Evolutionary conservation across 495 filamentous ascomycete species (phyloP).

Genomic region (Penicillium paradoxum): DNA sequence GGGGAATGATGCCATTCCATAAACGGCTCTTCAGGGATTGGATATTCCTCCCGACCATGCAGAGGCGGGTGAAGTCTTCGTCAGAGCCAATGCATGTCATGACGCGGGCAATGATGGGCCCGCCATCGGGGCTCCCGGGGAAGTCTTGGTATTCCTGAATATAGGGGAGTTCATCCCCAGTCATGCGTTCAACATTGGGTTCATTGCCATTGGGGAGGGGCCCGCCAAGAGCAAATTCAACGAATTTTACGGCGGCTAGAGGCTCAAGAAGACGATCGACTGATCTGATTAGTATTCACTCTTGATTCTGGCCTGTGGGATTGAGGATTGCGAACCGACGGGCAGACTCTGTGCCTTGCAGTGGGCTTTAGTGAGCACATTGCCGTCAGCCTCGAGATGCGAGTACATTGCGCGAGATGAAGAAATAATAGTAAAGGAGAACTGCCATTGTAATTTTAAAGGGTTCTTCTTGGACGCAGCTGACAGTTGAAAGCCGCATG

Average conservation of each 20-base stretch:
- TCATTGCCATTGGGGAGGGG: slow-evolving; percentile 12
- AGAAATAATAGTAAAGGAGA: background rate
- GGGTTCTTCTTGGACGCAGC: background rate
- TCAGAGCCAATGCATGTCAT: slow-evolving; percentile 15
- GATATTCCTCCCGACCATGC: slow-evolving; percentile 27
- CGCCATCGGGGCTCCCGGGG: background rate
- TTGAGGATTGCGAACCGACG: slow-evolving; percentile 1
- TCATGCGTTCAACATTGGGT: background rate
- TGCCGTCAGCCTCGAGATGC: background rate
- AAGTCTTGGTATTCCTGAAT: background rate
- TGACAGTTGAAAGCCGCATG: background rate
- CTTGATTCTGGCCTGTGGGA: background rate
- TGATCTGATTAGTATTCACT: background rate
- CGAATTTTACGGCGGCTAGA: slow-evolving; percentile 13
- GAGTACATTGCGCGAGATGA: background rate
- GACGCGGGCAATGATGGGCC: slow-evolving; percentile 7
- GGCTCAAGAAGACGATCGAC: slow-evolving; percentile 24
- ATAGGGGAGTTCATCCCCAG: background rate
- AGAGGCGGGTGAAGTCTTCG: slow-evolving; percentile 12
- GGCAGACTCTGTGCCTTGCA: slow-evolving; percentile 5
- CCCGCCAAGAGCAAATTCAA: slow-evolving; percentile 7
- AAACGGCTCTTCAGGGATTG: slow-evolving; percentile 23
- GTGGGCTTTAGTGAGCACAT: background rate
- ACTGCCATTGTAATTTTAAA: background rate
- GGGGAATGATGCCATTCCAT: slow-evolving; percentile 31